Base-by-base conservation (phyloP, 228 moss, liverwort and hornwort species). In the Sphagnum magellanicum region DNA sequence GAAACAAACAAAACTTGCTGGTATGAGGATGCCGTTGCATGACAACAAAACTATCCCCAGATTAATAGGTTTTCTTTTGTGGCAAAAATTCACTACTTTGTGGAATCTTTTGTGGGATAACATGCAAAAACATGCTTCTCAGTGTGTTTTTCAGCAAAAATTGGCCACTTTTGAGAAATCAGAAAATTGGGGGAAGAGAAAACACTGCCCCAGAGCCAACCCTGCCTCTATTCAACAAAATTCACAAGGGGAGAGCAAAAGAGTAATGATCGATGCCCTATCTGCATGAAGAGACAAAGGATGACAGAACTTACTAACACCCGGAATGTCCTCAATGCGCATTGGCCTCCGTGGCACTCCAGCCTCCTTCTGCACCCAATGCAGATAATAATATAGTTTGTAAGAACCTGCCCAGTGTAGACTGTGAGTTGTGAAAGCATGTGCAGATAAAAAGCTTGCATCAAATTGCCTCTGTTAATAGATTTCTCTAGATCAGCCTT, bases 251-350 rank as follows among this genome's bases (percentile, higher is more conserved):
- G 32, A 32, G 32, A 59, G 11, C 59, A 59, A 11, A 11, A 59
- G 3, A 15, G 3, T 11, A 2, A 11, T 59, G 59, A 59, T 59
- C 2, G 12, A 59, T 11, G 59, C 15, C 11, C 59, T 32, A 32
- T 32, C 32, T 32, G 32, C 32, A 32, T 32, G 66, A 53, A 49
- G 16, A 50, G 50, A 4, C 52, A 63, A 16, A 10, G 61, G 60
- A 59, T 16, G 51, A 51, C 5, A 32, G 60, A 77, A 85, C 97
- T 84, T 87, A 98, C 98, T 98, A 63, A 98, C 78, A 72, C 98
- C 98, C 53, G 89, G 94, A 67, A 98, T 90, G 63, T 98, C 98
- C 70, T 98, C 98, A 63, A 98, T 86, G 64, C 84, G 83, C 49
- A 87, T 77, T 55, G 90, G 87, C 51, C 87, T 89, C 66, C 92